These are phyloP conservation scores for Colletotrichum theobromicola DNA, from an alignment of 2,329 filamentous ascomycete species.

Conservation along the genomic window DNA sequence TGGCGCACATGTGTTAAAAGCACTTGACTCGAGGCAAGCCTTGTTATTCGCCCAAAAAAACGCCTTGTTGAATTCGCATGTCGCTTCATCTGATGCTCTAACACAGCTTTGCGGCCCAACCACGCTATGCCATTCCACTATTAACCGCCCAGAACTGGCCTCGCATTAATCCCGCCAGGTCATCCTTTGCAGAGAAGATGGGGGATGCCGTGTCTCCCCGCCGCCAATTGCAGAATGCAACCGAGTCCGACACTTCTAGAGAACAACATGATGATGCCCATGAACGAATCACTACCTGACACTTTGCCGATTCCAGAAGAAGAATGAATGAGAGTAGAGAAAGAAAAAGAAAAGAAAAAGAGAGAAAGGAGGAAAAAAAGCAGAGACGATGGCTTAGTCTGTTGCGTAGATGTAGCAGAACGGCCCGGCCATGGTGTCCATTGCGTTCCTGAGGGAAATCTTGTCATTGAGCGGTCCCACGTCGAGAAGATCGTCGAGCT, in stretches of 20 bases:
- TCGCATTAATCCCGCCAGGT: neutral
- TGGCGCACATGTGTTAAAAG: too few relatives aligned
- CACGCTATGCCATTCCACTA: neutral
- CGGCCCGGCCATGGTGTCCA: slow-evolving; percentile 44
- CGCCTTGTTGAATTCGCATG: neutral
- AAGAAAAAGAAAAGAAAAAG: rapidly evolving
- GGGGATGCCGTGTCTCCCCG: neutral
- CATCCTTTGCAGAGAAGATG: neutral
- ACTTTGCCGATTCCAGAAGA: neutral
- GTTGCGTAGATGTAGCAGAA: slow-evolving; percentile 48
- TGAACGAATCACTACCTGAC: neutral
- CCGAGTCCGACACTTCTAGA: neutral
- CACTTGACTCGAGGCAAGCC: neutral
- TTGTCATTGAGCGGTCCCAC: slow-evolving; percentile 36
- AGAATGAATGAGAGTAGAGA: neutral
- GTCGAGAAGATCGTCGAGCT: slow-evolving; percentile 40
- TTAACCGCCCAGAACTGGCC: neutral
- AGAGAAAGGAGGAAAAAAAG: too few relatives aligned
- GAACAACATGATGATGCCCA: neutral
- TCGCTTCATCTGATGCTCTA: neutral
- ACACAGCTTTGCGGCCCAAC: neutral
- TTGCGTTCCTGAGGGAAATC: slow-evolving; percentile 36
- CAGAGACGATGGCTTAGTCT: neutral
- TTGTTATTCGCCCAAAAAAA: neutral
- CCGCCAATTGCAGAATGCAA: neutral